Evolutionary conservation across 2,329 filamentous ascomycete genomes (phyloP).

Genomic region (Apiospora kogelbergensis): DNA sequence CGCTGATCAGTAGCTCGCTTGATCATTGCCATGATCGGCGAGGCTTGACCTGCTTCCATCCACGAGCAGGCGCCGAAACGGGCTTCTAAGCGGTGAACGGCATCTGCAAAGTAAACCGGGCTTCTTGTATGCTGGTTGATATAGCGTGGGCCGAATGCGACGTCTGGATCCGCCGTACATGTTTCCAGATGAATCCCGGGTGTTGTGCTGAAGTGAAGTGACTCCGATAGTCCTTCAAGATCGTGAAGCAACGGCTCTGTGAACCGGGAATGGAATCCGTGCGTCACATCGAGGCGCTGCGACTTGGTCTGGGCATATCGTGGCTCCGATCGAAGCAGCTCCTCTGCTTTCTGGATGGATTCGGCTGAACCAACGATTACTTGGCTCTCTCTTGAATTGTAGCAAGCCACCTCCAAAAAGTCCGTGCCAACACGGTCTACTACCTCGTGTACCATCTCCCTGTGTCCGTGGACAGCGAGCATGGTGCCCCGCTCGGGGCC

Average conservation of each 20-base stretch:
- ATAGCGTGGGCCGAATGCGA: background rate
- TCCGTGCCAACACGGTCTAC: background rate
- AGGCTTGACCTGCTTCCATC: slow-evolving; percentile 33
- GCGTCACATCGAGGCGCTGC: slow-evolving; percentile 19
- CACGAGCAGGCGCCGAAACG: slow-evolving; percentile 24
- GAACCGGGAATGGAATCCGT: slow-evolving; percentile 25
- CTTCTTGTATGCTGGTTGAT: slow-evolving; percentile 24
- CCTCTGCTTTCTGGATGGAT: slow-evolving; percentile 11
- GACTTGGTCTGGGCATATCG: slow-evolving; percentile 13
- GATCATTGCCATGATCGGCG: slow-evolving; percentile 23
- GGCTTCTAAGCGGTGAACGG: slow-evolving; percentile 24
- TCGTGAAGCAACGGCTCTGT: slow-evolving; percentile 18
- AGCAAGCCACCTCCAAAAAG: slow-evolving; percentile 12
- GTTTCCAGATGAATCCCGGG: slow-evolving; percentile 6
- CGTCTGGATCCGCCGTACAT: background rate
- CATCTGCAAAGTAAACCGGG: slow-evolving; percentile 29
- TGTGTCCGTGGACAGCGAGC: slow-evolving; percentile 27
- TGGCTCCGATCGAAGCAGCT: background rate
- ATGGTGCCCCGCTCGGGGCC: slow-evolving; percentile 35
- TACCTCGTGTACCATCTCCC: background rate
- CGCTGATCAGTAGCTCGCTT: slow-evolving; percentile 6
- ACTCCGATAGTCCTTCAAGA: background rate
- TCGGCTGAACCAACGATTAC: slow-evolving; percentile 18
- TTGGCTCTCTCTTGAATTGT: slow-evolving; percentile 20
- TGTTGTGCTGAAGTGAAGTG: background rate